Evolutionary conservation across 805 yeast genomes (phyloP).

Genomic region (Lipomyces starkeyi): DNA sequence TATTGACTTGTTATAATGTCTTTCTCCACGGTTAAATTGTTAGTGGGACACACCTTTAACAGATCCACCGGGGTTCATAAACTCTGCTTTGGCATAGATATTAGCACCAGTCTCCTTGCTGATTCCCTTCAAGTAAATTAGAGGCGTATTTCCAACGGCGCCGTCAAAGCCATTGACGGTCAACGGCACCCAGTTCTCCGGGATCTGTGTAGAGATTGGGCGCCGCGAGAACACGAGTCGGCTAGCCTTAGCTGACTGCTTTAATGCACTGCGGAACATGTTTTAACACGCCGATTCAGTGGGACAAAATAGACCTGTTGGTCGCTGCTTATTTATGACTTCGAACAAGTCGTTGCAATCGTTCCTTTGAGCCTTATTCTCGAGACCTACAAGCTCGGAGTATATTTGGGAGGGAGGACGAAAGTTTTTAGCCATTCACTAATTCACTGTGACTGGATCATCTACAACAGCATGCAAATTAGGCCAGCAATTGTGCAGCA

Average conservation of each 20-base stretch:
- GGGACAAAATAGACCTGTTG: neutral
- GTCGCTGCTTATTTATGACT: neutral
- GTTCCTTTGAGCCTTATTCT: neutral
- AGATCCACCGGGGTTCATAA: conserved; percentile 92
- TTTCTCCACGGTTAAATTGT: neutral
- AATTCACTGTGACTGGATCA: neutral
- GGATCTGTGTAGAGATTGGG: neutral
- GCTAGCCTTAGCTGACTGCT: neutral
- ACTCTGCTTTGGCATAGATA: conserved; percentile 88
- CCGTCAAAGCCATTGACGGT: conserved; percentile 75
- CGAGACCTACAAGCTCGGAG: neutral
- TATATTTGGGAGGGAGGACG: neutral
- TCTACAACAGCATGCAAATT: neutral
- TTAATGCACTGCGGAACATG: neutral
- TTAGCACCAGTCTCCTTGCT: conserved; percentile 69
- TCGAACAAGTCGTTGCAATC: neutral
- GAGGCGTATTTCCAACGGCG: conserved; percentile 94
- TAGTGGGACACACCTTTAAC: conserved; percentile 57
- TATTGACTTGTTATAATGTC: conserved; percentile 6
- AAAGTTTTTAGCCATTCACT: neutral
- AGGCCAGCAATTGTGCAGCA: neutral
- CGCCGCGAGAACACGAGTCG: neutral
- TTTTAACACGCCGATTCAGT: neutral
- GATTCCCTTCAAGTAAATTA: conserved; percentile 64
- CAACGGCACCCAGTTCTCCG: conserved; percentile 59